Conservation (phyloP, 2,329 filamentous ascomycete species). For the Mycosphaerelloides madeirae region DNA sequence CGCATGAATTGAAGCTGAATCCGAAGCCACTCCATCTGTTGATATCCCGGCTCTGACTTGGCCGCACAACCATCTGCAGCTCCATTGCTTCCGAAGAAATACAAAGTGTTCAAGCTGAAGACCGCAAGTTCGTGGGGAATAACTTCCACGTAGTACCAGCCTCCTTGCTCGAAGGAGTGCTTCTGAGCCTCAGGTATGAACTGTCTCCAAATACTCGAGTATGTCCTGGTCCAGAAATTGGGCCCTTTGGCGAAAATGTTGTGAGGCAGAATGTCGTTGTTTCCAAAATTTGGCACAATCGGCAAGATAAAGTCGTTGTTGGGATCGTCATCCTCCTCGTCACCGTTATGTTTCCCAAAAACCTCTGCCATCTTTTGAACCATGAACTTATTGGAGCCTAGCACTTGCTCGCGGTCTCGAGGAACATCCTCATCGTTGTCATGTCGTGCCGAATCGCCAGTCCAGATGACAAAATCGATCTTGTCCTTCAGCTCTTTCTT, state of each 20-base stretch:
- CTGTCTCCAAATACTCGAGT: constrained; percentile 70
- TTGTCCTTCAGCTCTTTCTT: constrained; percentile 39
- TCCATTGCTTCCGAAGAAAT: constrained; percentile 84
- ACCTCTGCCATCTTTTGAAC: constrained; percentile 71
- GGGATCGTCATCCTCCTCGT: constrained; percentile 43
- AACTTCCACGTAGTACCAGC: constrained; percentile 92
- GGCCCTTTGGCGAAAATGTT: constrained; percentile 86
- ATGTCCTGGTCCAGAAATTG: constrained; percentile 77
- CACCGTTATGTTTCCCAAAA: constrained; percentile 57
- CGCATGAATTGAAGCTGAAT: constrained; percentile 82
- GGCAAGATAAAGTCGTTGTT: constrained; percentile 64
- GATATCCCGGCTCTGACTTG: constrained; percentile 78
- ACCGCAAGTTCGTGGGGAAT: constrained; percentile 80
- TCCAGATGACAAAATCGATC: constrained; percentile 39
- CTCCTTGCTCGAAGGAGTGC: constrained; percentile 85
- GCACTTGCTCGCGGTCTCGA: constrained; percentile 69
- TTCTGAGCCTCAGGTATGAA: constrained; percentile 92
- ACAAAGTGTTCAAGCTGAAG: constrained; percentile 89
- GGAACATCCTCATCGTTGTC: constrained; percentile 54
- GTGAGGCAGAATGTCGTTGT: constrained; percentile 96
- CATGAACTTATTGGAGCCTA: constrained; percentile 69
- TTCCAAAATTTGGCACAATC: constrained; percentile 85
- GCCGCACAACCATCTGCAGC: constrained; percentile 84
- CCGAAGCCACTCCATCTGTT: constrained; percentile 93
- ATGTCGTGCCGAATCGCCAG: constrained; percentile 37